A percentile compares a stretch with the other conserved stretches of the same genome.
Conservation (phyloP, 1,139 yeast genomes). For the Blastobotrys serpentis region DNA sequence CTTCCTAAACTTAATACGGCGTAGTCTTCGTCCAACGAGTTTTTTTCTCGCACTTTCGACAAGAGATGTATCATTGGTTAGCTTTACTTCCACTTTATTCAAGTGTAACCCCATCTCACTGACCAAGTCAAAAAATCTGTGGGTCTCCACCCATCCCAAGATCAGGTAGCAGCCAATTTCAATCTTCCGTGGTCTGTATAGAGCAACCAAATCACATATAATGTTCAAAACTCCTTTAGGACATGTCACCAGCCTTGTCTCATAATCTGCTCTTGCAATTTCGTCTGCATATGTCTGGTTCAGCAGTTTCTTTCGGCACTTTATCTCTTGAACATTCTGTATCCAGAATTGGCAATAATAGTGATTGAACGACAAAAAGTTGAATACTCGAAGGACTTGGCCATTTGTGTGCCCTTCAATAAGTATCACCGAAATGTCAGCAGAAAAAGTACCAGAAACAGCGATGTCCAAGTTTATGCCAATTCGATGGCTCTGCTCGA, state of each 20-base stretch:
- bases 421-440: not conserved
- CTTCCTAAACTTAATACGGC: not conserved
- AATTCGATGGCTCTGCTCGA: not conserved
- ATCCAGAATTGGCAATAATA: not conserved
- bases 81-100: not conserved
- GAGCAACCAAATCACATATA: not conserved
- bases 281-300: not conserved
- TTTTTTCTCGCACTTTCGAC: not conserved
- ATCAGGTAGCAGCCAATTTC: not conserved
- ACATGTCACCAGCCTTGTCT: not conserved
- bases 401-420: not conserved
- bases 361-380: not conserved
- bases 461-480: not conserved
- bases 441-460: not conserved
- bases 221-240: not conserved
- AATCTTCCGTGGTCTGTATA: not conserved
- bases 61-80: not conserved
- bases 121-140: not conserved
- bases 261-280: too few species aligned
- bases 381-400: not conserved
- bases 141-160: not conserved
- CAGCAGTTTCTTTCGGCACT: not conserved
- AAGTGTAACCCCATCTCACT: not conserved
- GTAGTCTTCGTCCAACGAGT: not conserved
- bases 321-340: not conserved